Evolutionary conservation across 2,329 filamentous ascomycete genomes (phyloP), one percentile per base, ranked within the genome.

Genomic region (Alternaria hordeiaustralica): DNA sequence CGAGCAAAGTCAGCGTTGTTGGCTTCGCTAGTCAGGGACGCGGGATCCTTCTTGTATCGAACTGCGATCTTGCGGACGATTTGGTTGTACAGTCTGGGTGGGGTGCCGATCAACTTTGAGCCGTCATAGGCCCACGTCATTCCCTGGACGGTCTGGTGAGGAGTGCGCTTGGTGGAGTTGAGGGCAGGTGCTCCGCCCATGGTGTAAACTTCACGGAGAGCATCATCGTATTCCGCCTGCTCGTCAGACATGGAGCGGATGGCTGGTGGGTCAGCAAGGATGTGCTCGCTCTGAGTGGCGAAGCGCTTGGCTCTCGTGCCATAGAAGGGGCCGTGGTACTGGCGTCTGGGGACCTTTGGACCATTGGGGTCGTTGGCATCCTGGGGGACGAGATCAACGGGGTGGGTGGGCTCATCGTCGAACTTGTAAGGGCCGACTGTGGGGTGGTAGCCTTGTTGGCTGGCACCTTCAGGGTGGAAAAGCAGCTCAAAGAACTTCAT

Each of bases 1-100:
- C 74, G 73, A 5, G 66, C 72, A 28, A 76, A 76, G 21, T 75
- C 71, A 6, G 74, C 74, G 55, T 76, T 76, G 58, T 71, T 74
- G 43, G 61, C 64, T 46, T 59, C 55, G 49, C 60, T 62, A 2
- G 41, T 41, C 18, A 62, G 36, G 15, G 54, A 49, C 3, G 44
- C 7, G 20, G 36, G 9, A 6, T 62, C 55, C 8, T 62, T 53
- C 55, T 59, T 59, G 55, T 62, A 75, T 58, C 47, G 56, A 18
- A 66, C 71, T 8, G 72, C 73, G 18, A 76, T 67, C 13, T 50
- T 49, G 45, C 74, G 71, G 9, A 75, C 43, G 20, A 73, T 66
- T 46, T 73, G 72, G 58, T 73, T 73, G 61, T 74, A 63, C 3
- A 55, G 13, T 8, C 60, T 49, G 4, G 60, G 60, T 13, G 60